phyloP scores from a whole-genome alignment of 2,329 filamentous ascomycete genomes.

The Truncatella angustata region DNA sequence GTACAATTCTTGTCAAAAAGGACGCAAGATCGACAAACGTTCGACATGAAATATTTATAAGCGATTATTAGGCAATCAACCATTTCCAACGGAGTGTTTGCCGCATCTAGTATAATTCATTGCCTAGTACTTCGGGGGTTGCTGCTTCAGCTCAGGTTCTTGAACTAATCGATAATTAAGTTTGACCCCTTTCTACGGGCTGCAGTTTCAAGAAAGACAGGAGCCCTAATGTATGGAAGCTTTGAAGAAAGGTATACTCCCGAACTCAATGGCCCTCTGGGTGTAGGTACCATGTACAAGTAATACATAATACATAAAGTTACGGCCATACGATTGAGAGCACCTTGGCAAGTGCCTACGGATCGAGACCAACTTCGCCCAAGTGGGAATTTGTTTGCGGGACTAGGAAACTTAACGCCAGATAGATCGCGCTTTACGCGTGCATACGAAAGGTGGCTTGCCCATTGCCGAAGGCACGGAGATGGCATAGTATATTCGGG shows the following conservation, averaged over 20 bases:
- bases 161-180: slow-evolving; percentile 3
- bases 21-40: too few relatives aligned
- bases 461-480: too few relatives aligned
- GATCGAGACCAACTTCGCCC: slow-evolving; percentile 1
- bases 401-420: background rate
- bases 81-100: too few relatives aligned
- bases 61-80: too few relatives aligned
- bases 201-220: background rate
- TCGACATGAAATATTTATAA: too few relatives aligned
- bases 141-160: background rate
- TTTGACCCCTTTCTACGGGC: background rate
- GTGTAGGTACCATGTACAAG: background rate
- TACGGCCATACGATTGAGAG: slow-evolving; percentile 1
- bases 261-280: background rate
- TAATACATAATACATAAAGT: too few relatives aligned
- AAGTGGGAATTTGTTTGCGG: slow-evolving; percentile 3
- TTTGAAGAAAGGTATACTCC: background rate
- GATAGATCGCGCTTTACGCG: too few relatives aligned
- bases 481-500: too few relatives aligned
- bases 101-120: too few relatives aligned
- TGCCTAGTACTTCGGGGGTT: background rate
- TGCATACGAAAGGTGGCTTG: too few relatives aligned
- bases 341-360: background rate
- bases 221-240: background rate
- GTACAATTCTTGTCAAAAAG: too few relatives aligned